Base-by-base conservation (phyloP, 2,329 filamentous ascomycete species). In the Nemania bipapillata region DNA sequence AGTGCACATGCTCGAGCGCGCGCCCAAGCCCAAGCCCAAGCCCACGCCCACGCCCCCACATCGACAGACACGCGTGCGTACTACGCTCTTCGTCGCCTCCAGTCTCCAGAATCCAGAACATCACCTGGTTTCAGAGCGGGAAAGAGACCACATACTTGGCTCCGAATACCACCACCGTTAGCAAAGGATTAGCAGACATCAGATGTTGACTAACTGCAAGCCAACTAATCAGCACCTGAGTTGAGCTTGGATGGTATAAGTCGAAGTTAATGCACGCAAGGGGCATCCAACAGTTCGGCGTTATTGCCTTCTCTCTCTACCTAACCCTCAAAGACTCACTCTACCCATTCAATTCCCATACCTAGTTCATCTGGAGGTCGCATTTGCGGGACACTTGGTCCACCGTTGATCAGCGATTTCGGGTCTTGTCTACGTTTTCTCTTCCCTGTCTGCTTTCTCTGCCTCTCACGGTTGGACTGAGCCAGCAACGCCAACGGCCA, bases 1-100 rank as follows among this genome's bases (percentile, higher is more conserved):
- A 0, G 89, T 91, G 0, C 81, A 82, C 35, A 81, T 91, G 57
- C 81, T 91, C 12, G 89, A 91, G 66, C 86, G 87, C 22, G 83
- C 84, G 0, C 74, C 83, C 2, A 89, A 88, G 73, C 86, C 88
- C 0, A n/a, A n/a, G n/a, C n/a, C n/a, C n/a, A n/a, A n/a, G n/a
- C 45, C 3, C 45, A 60, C 28, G 22, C 20, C n/a, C 37, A n/a
- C 47, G 15, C n/a, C 45, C 37, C 8, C 15, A 58, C 26, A 22
- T 32, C 15, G 26, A 49, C 28, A 53, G 26, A 32, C 50, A 53
- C 50, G 28, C 28, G 50, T 32, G 28, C 6, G 17, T n/a, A 47
- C 37, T 12, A n/a, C 30, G 57, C 58, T 32, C 17, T 26, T 28
- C 17, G 49, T 37, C 49, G 22, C 50, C 26, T 35, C 66, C n/a